Base-by-base conservation (phyloP, 805 yeast genomes). In the Danielozyma ontarioensis region DNA sequence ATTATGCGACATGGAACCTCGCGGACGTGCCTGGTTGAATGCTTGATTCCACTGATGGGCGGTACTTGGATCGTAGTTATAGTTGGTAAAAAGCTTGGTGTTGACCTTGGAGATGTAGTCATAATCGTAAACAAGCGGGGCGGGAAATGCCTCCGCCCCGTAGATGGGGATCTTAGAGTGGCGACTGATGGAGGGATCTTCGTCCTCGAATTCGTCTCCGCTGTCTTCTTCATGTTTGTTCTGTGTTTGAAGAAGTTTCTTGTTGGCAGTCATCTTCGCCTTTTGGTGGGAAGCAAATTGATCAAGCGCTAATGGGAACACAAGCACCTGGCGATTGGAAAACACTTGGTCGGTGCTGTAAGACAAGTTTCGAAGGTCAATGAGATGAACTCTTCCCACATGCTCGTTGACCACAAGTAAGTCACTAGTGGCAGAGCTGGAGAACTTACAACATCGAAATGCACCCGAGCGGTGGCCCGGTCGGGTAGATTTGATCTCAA, bases 341-440 rank as follows among this genome's bases (percentile, higher is more conserved):
- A 19, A 19, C 22, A 19, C 10, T 51, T 84, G 90, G 45, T 83
- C 78, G 26, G 50, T 45, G 17, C 40, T 42, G 13, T 32, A 28
- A 17, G 37, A 31, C 43, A 78, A 74, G 48, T 83, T 76, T 40
- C 95, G 72, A 17, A 87, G 70, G 53, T 89, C 96, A 17, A 89
- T 65, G 36, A 88, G 65, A 58, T 89, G 97, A 3, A 89, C 83
- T 34, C 95, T 69, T 0, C 95, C 94, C 33, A 78, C 82, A 46
- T 89, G 96, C 53, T 89, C 97, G 34, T 83, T 73, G 2, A 89
- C 68, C 33, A 83, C 74, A 36, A 89, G 61, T 38, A 87, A 57
- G 55, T 89, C 96, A 46, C 82, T 89, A 12, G 82, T 64, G 3
- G 85, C 81, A 16, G 83, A 67, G 55, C 64, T 38, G 59, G 71